A percentile compares a stretch with the other conserved stretches of the same genome.
These are phyloP conservation scores for Citrullus mucosospermus DNA, from an alignment of 306 rosid genomes.

Conservation along the genomic window DNA sequence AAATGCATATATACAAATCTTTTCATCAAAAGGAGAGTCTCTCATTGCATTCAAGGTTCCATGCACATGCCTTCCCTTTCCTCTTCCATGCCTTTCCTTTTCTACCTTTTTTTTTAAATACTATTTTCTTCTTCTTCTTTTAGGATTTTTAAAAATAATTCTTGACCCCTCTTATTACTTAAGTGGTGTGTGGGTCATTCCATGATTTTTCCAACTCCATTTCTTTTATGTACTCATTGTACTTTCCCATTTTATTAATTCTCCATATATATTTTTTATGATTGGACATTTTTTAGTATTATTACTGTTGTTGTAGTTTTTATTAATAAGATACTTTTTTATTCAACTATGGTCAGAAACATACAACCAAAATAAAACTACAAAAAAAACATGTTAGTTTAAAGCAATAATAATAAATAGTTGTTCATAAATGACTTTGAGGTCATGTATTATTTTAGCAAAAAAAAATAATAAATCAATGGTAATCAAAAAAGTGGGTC, in stretches of 20 bases:
- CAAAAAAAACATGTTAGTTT: too few relatives aligned
- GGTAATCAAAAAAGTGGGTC: too few relatives aligned
- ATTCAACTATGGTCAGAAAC: too few relatives aligned
- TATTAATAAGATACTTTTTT: too few relatives aligned
- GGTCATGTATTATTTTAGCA: too few relatives aligned
- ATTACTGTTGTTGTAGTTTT: too few relatives aligned
- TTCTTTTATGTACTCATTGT: constrained; percentile 17
- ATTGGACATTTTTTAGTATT: neutral
- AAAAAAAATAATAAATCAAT: too few relatives aligned
- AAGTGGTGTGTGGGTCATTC: constrained; percentile 24
- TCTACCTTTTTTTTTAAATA: constrained; percentile 15
- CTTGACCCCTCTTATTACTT: neutral
- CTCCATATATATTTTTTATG: neutral
- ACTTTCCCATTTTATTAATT: constrained; percentile 1
- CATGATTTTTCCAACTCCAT: constrained; percentile 30
- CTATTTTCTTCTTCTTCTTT: neutral
- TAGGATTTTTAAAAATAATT: neutral
- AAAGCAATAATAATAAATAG: too few relatives aligned
- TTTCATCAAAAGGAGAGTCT: constrained; percentile 59
- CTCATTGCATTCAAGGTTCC: constrained; percentile 37
- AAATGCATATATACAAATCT: constrained; percentile 19
- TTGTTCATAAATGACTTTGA: too few relatives aligned
- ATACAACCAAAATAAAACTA: too few relatives aligned
- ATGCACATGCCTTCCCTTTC: constrained; percentile 42
- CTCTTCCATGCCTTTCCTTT: constrained; percentile 29